Evolutionary conservation across 257 asterid genomes (phyloP), one percentile per base, ranked within the genome.

Genomic region (Asclepias syriaca): DNA sequence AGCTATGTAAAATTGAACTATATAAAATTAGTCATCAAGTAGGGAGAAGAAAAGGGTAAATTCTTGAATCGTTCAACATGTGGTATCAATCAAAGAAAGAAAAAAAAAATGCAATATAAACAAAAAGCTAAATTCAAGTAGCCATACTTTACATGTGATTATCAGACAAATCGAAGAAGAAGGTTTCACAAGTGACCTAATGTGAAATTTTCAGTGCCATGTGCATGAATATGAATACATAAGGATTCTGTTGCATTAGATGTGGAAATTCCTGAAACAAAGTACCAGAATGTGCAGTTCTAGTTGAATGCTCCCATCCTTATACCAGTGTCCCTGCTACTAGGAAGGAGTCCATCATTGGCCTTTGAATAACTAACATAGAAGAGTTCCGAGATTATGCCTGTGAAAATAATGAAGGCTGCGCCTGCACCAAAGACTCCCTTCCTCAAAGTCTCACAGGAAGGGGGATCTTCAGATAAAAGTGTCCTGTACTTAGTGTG

Each of bases 371-470:
- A 88, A 80, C 84, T 85, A 27, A 79, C 90, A 0, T 90, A 90
- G 67, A 78, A 92, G 40, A 92, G 84, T 82, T 85, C 87, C 50
- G 98, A 92, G 43, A 83, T 43, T 48, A 88, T 79, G 66, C 94
- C 92, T 0, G 98, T 92, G 69, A 92, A 81, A 70, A 92, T 82
- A 6, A 89, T 72, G 74, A 92, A 88, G 12, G 98, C 98, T 34
- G 96, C 96, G 18, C 87, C 98, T 8, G 94, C 96, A 27, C 92
- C 98, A 58, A 90, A 92, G 46, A 89, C 87, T 66, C 98, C 98
- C 87, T 82, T 87, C 10, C 97, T 81, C 87, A 92, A 80, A 22
- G 80, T 85, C 84, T 88, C 96, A 51, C 98, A 92, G 5, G 95
- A 81, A n/a, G 88, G 96, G 59, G 93, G 88, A 16, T 84, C 34